Percentiles rank a stretch among this genome's conserved stretches.
Conservation (phyloP, 163 green algal species). For the Prototheca wickerhamii region DNA sequence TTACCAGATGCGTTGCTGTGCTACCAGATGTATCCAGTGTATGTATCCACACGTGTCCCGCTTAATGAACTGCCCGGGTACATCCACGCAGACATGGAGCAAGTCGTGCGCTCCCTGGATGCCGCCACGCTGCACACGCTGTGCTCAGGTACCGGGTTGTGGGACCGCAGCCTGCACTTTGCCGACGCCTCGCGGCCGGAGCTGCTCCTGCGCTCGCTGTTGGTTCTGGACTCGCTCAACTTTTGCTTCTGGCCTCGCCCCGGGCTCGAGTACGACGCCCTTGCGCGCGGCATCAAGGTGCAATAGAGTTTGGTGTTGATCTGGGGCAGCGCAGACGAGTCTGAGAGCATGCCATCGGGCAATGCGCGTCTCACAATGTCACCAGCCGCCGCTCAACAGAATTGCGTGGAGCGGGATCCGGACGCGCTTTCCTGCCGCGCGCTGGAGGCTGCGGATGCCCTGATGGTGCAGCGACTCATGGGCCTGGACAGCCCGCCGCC, state of each 20-base stretch:
- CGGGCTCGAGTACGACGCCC: slow-evolving; percentile 41
- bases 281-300: slow-evolving; percentile 36
- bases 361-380: too few species aligned
- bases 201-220: slow-evolving; percentile 66
- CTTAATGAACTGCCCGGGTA: too few species aligned
- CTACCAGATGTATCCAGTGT: too few species aligned
- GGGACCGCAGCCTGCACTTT: slow-evolving; percentile 48
- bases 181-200: slow-evolving; percentile 27
- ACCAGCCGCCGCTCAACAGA: not conserved
- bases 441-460: not conserved
- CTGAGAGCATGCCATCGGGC: not conserved
- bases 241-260: slow-evolving; percentile 93
- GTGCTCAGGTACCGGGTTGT: too few species aligned
- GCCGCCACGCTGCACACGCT: too few species aligned
- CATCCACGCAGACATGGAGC: too few species aligned
- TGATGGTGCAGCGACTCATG: not conserved
- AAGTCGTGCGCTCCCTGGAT: too few species aligned
- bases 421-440: not conserved
- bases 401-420: not conserved
- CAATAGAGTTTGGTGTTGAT: not conserved
- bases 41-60: too few species aligned
- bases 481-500: slow-evolving; percentile 21
- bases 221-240: slow-evolving; percentile 90
- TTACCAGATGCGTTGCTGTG: too few species aligned
- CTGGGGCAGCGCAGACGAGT: not conserved